Base-by-base conservation (phyloP, 352 stramenopile genomes). In the Phytopythium chamaehyphon region DNA sequence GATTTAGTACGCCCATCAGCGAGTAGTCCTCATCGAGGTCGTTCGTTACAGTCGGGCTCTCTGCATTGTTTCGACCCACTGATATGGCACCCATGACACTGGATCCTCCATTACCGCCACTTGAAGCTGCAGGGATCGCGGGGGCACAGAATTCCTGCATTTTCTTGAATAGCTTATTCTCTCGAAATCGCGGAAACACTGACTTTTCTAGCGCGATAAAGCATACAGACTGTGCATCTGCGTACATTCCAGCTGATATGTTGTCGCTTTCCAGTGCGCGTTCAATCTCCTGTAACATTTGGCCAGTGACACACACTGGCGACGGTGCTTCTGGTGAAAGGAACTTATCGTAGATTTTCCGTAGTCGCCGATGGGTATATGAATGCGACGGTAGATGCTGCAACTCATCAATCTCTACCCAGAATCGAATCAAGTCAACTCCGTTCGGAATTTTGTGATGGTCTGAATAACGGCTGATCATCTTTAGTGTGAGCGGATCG, bases 271-370 rank as follows among this genome's bases (percentile, higher is more conserved):
- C 73, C 3, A 88, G 61, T 24, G 72, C 62, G 2, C 69, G 56
- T 48, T 89, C 66, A n/a, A 93, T 90, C 1, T 86, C 79, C 6
- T 54, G 45, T 15, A 88, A 70, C 79, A 93, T 90, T 14, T 68
- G 63, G 6, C 56, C 62, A 0, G 79, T 90, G 3, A 93, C 80
- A 37, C 82, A 93, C 51, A 93, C 80, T 3, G 82, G 82, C 10
- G 76, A 88, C 14, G 60, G 66, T 5, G 82, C 82, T 8, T 88
- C 73, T 0, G 77, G 76, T 0, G 79, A 89, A 8, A 93, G 48
- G 42, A 93, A 93, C 58, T 93, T 93, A 68, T 93, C 77, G 64
- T 93, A 93, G 60, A 93, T 90, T 49, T 93, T 90, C 33, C 66
- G 82, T 12, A 93, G 69, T 10, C 81, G 74, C 2, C 80, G 80